Evolutionary conservation across 148 eudicot species (phyloP).

Genomic region (Cornus florida): DNA sequence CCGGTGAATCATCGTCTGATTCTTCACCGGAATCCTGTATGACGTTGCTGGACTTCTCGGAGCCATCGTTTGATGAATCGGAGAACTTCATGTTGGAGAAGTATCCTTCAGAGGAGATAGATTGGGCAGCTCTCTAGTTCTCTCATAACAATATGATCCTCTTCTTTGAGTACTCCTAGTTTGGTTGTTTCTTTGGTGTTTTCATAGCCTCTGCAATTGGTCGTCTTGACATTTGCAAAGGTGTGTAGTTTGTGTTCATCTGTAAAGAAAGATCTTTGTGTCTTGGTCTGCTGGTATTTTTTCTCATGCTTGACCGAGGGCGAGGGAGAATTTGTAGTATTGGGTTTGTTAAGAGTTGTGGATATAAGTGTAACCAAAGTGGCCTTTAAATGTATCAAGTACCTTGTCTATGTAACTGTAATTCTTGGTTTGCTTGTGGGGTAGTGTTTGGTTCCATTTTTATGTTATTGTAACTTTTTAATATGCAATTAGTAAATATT

Average conservation of each 20-base stretch:
- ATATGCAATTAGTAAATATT: no score
- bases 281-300: slow-evolving; percentile 25
- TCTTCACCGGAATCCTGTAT: slow-evolving; percentile 42
- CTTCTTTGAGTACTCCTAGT: background rate
- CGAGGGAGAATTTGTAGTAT: background rate
- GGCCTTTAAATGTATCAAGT: background rate
- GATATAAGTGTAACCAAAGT: no score
- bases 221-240: slow-evolving; percentile 52
- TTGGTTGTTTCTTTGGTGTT: background rate
- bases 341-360: background rate
- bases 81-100: slow-evolving; percentile 46
- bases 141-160: background rate
- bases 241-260: slow-evolving; percentile 10
- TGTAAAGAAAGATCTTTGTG: slow-evolving; percentile 9
- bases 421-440: background rate
- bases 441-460: no score
- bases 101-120: slow-evolving; percentile 59
- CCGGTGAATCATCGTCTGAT: slow-evolving; percentile 4
- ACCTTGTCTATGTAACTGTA: background rate
- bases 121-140: slow-evolving; percentile 38
- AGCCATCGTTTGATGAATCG: slow-evolving; percentile 23
- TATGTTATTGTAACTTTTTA: no score
- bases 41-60: slow-evolving; percentile 38
- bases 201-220: slow-evolving; percentile 35
- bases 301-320: slow-evolving; percentile 20